phyloP scores from a whole-genome alignment of 257 asterid species.

The Schizonepeta tenuifolia region DNA sequence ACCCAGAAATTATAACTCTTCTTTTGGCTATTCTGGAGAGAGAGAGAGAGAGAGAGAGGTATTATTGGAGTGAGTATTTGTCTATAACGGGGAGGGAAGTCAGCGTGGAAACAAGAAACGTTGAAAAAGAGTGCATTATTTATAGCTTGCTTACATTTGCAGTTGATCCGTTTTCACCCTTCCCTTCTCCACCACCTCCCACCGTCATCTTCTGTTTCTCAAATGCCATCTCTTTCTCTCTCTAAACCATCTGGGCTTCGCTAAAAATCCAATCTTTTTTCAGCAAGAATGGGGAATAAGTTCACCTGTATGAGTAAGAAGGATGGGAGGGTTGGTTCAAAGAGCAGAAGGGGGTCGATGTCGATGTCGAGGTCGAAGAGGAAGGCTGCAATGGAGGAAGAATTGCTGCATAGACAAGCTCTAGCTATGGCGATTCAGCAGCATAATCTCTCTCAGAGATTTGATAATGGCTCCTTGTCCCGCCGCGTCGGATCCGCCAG shows the following conservation, averaged over 20 bases:
- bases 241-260: constrained; percentile 38
- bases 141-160: constrained; percentile 42
- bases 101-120: constrained; percentile 27
- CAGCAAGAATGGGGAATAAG: constrained; percentile 70
- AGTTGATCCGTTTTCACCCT: constrained; percentile 31
- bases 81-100: constrained; percentile 13
- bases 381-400: constrained; percentile 72
- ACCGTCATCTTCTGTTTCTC: neutral
- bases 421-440: constrained; percentile 96
- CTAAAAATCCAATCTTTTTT: constrained; percentile 39
- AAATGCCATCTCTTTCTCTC: constrained; percentile 9
- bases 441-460: constrained; percentile 89
- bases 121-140: constrained; percentile 35
- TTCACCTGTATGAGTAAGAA: constrained; percentile 75
- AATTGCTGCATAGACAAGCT: constrained; percentile 86
- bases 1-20: constrained; percentile 22
- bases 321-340: constrained; percentile 66
- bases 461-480: constrained; percentile 83
- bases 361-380: constrained; percentile 62
- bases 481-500: constrained; percentile 92
- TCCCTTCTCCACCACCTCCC: neutral
- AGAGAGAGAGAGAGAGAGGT: neutral
- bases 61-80: constrained; percentile 13
- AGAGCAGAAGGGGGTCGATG: constrained; percentile 67
- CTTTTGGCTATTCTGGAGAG: constrained; percentile 22